Conservation (phyloP, 2,329 filamentous ascomycete genomes). For the Torrubiella hemipterigena region DNA sequence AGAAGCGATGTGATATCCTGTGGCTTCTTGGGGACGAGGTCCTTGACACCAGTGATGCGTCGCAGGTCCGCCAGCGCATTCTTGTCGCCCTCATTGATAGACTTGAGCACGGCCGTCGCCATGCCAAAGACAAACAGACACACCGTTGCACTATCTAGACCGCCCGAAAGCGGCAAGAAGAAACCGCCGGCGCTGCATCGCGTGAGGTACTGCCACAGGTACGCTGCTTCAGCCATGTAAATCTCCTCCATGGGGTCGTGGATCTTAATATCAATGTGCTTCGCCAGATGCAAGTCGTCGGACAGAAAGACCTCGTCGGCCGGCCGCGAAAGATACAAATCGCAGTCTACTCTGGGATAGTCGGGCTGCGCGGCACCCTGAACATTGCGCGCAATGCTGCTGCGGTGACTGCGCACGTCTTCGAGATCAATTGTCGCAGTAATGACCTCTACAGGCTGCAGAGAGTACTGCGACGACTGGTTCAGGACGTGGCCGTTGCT, state of each 20-base stretch:
- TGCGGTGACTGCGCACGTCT: slow-evolving; percentile 52
- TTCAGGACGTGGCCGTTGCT: slow-evolving; percentile 51
- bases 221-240: slow-evolving; percentile 14
- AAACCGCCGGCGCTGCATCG: slow-evolving; percentile 37
- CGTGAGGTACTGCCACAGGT: slow-evolving; percentile 44
- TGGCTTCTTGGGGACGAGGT: slow-evolving; percentile 38
- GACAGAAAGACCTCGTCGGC: slow-evolving; percentile 15
- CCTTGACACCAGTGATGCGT: slow-evolving; percentile 11
- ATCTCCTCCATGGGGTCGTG: slow-evolving; percentile 20
- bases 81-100: slow-evolving; percentile 24
- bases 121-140: slow-evolving; percentile 26
- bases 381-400: slow-evolving; percentile 39
- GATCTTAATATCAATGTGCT: slow-evolving; percentile 9
- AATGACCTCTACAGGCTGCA: slow-evolving; percentile 54
- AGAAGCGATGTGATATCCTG: slow-evolving; percentile 40
- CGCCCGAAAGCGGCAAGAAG: neutral
- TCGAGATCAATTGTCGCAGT: slow-evolving; percentile 59
- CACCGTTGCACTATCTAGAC: slow-evolving; percentile 12
- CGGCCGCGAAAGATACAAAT: slow-evolving; percentile 12
- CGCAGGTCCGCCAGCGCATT: slow-evolving; percentile 14
- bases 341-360: slow-evolving; percentile 17
- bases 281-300: slow-evolving; percentile 12
- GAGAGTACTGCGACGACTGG: slow-evolving; percentile 50
- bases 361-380: slow-evolving; percentile 37
- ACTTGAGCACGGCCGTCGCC: slow-evolving; percentile 43